Evolutionary conservation across 1,284 basidiomycete genomes (phyloP).

Genomic region (Cryptococcus floricola): DNA sequence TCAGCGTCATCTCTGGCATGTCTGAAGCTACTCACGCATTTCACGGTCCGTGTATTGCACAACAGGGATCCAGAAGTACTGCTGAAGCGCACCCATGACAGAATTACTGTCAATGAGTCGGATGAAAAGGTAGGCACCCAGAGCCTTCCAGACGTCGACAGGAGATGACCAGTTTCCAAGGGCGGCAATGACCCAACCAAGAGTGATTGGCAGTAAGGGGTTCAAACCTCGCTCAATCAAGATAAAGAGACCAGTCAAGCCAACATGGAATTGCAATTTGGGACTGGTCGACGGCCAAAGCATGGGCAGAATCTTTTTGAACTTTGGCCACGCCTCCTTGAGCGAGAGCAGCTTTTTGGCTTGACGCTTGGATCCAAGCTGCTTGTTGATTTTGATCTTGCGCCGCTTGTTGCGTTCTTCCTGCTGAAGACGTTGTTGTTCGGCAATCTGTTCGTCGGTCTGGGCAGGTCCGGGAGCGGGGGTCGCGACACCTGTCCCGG

Average conservation of each 20-base stretch:
- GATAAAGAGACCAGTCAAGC: slow-evolving; percentile 28
- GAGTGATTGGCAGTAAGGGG: slow-evolving; percentile 29
- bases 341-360: slow-evolving; percentile 29
- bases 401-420: slow-evolving; percentile 1
- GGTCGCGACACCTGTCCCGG: slow-evolving; percentile 13
- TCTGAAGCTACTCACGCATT: slow-evolving; percentile 54
- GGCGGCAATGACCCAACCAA: slow-evolving; percentile 34
- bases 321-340: slow-evolving; percentile 29
- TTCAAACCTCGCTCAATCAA: slow-evolving; percentile 29
- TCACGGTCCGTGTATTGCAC: slow-evolving; percentile 90
- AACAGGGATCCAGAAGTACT: slow-evolving; percentile 94
- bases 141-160: slow-evolving; percentile 28
- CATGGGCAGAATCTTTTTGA: slow-evolving; percentile 33
- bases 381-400: slow-evolving; percentile 36
- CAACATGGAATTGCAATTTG: slow-evolving; percentile 33
- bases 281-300: slow-evolving; percentile 43
- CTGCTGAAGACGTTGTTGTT: neutral
- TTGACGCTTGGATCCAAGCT: slow-evolving; percentile 36
- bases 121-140: slow-evolving; percentile 31
- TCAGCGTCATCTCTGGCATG: no score
- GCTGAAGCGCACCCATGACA: slow-evolving; percentile 81
- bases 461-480: slow-evolving; percentile 9
- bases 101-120: slow-evolving; percentile 27
- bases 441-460: neutral
- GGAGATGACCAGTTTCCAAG: slow-evolving; percentile 18